A percentile compares a stretch with the other conserved stretches of the same genome.
phyloP scores from a whole-genome alignment of 23 red algal genomes.

The Cyanidiococcus yangmingshanensis region DNA sequence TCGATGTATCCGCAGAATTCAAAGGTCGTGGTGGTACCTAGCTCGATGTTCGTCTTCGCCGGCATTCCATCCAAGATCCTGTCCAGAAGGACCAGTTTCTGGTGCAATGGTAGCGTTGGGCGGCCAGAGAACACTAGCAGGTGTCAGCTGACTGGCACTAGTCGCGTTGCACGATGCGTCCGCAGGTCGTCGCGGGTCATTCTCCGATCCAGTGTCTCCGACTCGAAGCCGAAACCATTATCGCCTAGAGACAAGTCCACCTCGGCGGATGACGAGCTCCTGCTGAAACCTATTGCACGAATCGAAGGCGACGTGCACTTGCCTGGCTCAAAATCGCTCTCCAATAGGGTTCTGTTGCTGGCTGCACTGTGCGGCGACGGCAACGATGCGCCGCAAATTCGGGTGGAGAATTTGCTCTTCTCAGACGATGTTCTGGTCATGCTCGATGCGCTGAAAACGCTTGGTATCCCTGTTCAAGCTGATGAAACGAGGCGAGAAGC shows the following conservation, averaged over 20 bases:
- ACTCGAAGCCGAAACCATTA: not conserved
- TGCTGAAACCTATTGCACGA: not conserved
- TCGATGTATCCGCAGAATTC: too few relatives aligned
- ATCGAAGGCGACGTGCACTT: slow-evolving; percentile 26
- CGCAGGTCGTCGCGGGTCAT: too few relatives aligned
- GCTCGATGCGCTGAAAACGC: slow-evolving; percentile 52
- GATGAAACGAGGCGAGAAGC: not conserved
- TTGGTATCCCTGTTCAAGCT: slow-evolving; percentile 40
- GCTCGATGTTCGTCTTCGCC: too few relatives aligned
- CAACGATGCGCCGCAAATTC: not conserved
- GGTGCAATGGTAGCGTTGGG: too few relatives aligned
- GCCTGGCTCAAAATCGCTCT: slow-evolving; percentile 92
- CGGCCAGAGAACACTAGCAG: too few relatives aligned
- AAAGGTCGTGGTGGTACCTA: too few relatives aligned
- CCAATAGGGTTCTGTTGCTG: slow-evolving; percentile 90
- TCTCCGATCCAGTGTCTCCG: not conserved
- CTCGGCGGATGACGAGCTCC: not conserved
- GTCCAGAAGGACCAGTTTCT: too few relatives aligned
- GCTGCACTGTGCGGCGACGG: slow-evolving; percentile 49
- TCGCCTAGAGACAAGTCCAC: not conserved
- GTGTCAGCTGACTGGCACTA: too few relatives aligned
- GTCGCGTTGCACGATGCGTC: too few relatives aligned
- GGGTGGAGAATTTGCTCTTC: slow-evolving; percentile 66
- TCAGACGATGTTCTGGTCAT: slow-evolving; percentile 86
- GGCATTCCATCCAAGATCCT: too few relatives aligned